These are phyloP conservation scores for Paraphaeosphaeria sporulosa DNA, from an alignment of 2,329 filamentous ascomycete species.

Conservation along the genomic window DNA sequence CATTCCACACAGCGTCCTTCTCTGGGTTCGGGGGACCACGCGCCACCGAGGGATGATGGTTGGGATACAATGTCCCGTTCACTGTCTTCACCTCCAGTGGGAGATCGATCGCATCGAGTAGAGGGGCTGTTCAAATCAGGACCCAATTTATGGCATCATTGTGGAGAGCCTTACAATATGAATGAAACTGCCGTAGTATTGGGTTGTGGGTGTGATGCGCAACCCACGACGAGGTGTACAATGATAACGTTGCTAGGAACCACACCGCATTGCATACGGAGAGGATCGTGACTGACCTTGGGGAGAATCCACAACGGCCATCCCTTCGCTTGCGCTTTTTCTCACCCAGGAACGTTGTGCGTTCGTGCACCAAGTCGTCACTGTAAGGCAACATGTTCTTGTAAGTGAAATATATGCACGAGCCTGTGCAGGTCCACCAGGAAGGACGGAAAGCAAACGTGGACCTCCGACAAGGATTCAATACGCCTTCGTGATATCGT, in stretches of 20 bases:
- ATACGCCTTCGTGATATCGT: no score
- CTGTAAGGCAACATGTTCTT: neutral
- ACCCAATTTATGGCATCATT: no score
- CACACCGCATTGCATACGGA: constrained; percentile 1
- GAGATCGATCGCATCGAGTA: constrained; percentile 3
- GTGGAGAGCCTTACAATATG: neutral
- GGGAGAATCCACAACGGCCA: neutral
- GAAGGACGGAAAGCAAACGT: neutral
- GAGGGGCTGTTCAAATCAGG: constrained; percentile 1
- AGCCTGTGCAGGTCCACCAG: neutral
- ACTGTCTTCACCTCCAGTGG: constrained; percentile 8
- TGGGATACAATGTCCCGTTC: constrained; percentile 6
- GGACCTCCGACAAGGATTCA: no score
- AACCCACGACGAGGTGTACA: constrained; percentile 9
- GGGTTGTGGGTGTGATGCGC: neutral
- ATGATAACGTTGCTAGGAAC: constrained; percentile 2
- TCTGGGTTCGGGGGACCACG: constrained; percentile 16
- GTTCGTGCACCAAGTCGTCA: constrained; percentile 2
- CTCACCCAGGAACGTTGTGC: constrained; percentile 6
- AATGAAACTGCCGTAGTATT: neutral
- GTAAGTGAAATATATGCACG: neutral
- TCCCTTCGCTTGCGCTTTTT: neutral
- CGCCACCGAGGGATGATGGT: constrained; percentile 6
- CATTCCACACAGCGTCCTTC: constrained; percentile 21
- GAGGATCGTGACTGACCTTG: neutral